Base-by-base conservation (phyloP, 108 stramenopile species). In the Nitzschia palea region DNA sequence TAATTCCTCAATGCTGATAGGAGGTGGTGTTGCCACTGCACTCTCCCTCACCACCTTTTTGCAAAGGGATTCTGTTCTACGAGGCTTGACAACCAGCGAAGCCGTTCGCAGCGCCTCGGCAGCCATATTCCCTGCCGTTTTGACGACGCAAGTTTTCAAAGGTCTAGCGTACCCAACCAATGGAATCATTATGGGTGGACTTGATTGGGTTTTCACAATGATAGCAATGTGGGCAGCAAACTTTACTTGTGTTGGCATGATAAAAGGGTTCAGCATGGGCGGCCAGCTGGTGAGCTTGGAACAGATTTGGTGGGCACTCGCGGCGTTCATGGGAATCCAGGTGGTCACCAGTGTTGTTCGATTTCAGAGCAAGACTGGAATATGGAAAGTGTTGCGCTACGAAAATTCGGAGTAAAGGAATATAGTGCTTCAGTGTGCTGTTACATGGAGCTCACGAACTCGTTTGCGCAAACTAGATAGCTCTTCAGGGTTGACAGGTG, bases 151-250 rank as follows among this genome's bases (percentile, higher is more conserved):
- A 80, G 80, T 83, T 6, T 47, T 77, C 34, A 88, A 88, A 71
- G 96, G 96, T 31, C 80, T 96, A n/a, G 94, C 93, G 25, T 97
- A 97, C 71, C 94, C 94, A 1, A 89, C 91, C 52, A 95, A 95
- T 70, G 96, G 95, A 12, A 93, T 95, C 18, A 66, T 94, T 27
- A 96, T 97, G 95, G 96, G 95, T 62, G 96, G 92, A 44, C 86
- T 60, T 36, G 96, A 97, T 76, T 97, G 94, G 94, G 69, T 82
- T 25, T 95, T 84, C 56, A 80, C 90, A 3, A 94, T 93, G 89
- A 42, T 76, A 40, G 84, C 84, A 34, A 95, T 97, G 94, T 94
- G 94, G 94, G 61, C 81, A 25, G 90, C 96, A n/a, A 94, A 94
- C 60, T 27, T 95, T 40, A 80, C 82, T 2, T 85, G 86, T 40